Conservation (phyloP, 208 protist species). For the Wallacemonas rigidus region DNA sequence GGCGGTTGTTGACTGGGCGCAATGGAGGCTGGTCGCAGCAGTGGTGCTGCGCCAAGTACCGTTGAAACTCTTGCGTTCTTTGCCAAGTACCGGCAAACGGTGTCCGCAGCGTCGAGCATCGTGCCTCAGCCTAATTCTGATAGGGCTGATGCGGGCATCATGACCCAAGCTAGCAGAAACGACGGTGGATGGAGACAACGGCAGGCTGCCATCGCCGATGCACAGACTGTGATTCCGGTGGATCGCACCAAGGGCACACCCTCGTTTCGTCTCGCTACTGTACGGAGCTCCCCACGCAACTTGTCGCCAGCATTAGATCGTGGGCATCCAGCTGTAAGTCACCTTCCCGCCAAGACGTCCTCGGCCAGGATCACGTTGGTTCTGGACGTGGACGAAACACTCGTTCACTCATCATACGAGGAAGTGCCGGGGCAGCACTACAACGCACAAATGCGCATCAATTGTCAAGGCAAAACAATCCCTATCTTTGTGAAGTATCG, state of each 20-base stretch:
- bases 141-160: conserved; percentile 16
- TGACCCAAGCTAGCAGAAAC: conserved; percentile 29
- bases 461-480: conserved; percentile 24
- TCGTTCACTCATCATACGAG: conserved; percentile 53
- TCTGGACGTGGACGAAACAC: conserved; percentile 61
- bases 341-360: conserved; percentile 34
- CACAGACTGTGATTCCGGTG: conserved; percentile 40
- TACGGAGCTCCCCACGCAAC: conserved; percentile 37
- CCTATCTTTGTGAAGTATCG: conserved; percentile 56
- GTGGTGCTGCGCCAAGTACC: neutral
- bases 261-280: conserved; percentile 32
- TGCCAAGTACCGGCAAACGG: conserved; percentile 15
- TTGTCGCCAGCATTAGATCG: conserved; percentile 32
- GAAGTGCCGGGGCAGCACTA: conserved; percentile 34
- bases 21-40: neutral
- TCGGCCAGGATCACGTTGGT: conserved; percentile 39
- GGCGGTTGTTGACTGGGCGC: neutral
- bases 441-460: conserved; percentile 37
- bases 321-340: conserved; percentile 19
- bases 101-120: neutral
- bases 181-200: conserved; percentile 3
- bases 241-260: conserved; percentile 34
- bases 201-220: conserved; percentile 11
- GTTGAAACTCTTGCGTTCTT: conserved; percentile 7
- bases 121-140: neutral